phyloP scores from a whole-genome alignment of 2,329 filamentous ascomycete species.

The Magnaporthales sp. region DNA sequence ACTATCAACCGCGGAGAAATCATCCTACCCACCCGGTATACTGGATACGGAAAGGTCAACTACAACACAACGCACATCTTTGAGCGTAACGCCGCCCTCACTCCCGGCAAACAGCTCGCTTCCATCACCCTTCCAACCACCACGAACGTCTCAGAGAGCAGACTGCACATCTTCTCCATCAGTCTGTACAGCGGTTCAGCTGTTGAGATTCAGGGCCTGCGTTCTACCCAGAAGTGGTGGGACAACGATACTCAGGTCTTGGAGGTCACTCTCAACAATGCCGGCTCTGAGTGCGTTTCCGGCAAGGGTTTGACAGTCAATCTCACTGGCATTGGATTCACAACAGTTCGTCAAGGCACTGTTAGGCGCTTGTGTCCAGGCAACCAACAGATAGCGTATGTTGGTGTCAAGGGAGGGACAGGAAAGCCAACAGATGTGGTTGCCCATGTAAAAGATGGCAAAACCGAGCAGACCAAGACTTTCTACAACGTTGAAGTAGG shows the following conservation, averaged over 20 bases:
- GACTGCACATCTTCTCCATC: slow-evolving; percentile 33
- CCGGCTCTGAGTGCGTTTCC: slow-evolving; percentile 24
- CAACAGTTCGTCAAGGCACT: slow-evolving; percentile 28
- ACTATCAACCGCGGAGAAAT: slow-evolving; percentile 37
- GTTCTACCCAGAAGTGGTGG: slow-evolving; percentile 33
- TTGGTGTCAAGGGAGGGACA: slow-evolving; percentile 12
- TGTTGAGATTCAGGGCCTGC: slow-evolving; percentile 27
- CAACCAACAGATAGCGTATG: slow-evolving; percentile 29
- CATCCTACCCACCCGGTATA: slow-evolving; percentile 32
- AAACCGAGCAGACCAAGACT: slow-evolving; percentile 9
- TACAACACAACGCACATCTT: slow-evolving; percentile 35
- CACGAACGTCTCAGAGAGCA: slow-evolving; percentile 16
- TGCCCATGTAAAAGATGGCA: slow-evolving; percentile 6
- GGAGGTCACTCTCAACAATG: slow-evolving; percentile 30
- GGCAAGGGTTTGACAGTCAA: slow-evolving; percentile 21
- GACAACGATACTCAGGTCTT: slow-evolving; percentile 26
- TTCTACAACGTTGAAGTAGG: slow-evolving; percentile 21
- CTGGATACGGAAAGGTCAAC: slow-evolving; percentile 24
- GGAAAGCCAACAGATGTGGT: background rate
- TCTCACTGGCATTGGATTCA: slow-evolving; percentile 28
- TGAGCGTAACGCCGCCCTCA: slow-evolving; percentile 30
- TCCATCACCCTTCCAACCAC: slow-evolving; percentile 31
- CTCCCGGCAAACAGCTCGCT: slow-evolving; percentile 25
- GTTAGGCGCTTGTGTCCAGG: slow-evolving; percentile 32
- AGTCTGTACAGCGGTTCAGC: slow-evolving; percentile 21